Evolutionary conservation across 768 basidiomycete species (phyloP).

Genomic region (Russula lepida): DNA sequence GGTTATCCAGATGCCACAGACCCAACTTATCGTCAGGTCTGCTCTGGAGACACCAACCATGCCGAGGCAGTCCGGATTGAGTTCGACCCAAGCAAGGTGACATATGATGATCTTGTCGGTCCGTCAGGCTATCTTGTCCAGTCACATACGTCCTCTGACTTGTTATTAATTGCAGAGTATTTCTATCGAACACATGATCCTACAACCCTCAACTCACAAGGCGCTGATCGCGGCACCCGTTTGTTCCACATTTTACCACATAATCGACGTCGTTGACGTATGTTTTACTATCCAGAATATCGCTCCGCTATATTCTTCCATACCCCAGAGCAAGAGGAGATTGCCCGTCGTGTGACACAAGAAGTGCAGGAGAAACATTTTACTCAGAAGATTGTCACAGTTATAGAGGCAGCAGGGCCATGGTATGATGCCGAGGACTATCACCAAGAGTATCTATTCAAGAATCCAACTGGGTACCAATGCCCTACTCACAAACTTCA

Average conservation of each 20-base stretch:
- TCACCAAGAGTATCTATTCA: constrained; percentile 74
- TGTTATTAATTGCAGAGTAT: constrained; percentile 50
- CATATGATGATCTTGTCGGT: constrained; percentile 84
- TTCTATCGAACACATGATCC: constrained; percentile 95
- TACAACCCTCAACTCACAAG: constrained; percentile 74
- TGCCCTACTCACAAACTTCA: constrained; percentile 83
- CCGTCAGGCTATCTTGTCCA: constrained; percentile 27
- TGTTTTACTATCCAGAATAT: constrained; percentile 51
- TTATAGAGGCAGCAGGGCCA: constrained; percentile 54
- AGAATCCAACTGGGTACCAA: constrained; percentile 84
- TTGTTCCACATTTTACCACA: constrained; percentile 25
- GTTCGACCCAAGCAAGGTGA: constrained; percentile 71
- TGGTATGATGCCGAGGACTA: constrained; percentile 86
- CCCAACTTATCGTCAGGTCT: constrained; percentile 70
- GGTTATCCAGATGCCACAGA: constrained; percentile 45
- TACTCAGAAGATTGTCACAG: constrained; percentile 70
- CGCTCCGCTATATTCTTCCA: constrained; percentile 87
- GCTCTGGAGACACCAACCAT: constrained; percentile 73
- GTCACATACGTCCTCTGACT: not conserved
- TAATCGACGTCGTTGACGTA: not conserved
- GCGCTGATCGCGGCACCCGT: constrained; percentile 73
- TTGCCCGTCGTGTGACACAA: constrained; percentile 68
- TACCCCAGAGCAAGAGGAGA: constrained; percentile 58
- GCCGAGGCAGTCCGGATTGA: constrained; percentile 84
- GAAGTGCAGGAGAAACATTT: constrained; percentile 84